phyloP scores from a whole-genome alignment of 2,329 filamentous ascomycete species.

The Septoria linicola region DNA sequence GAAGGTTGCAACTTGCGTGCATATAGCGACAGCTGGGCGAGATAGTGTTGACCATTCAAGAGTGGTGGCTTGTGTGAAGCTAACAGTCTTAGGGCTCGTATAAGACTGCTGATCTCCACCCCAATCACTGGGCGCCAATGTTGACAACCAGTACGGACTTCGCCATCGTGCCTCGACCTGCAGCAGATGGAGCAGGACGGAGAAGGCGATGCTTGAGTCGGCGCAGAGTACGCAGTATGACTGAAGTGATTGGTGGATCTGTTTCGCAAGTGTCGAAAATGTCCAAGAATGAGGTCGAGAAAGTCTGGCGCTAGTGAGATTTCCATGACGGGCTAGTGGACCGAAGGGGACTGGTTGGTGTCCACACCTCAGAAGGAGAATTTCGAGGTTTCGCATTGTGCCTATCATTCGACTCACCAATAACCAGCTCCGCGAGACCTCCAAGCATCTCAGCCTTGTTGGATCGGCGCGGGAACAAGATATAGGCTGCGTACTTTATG shows the following conservation, averaged over 20 bases:
- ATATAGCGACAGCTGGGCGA: slow-evolving; percentile 4
- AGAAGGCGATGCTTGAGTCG: slow-evolving; percentile 7
- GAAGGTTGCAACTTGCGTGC: slow-evolving; percentile 10
- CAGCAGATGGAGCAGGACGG: neutral
- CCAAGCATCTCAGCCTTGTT: too few species aligned
- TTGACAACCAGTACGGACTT: slow-evolving; percentile 1
- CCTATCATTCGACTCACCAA: neutral
- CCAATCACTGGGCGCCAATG: slow-evolving; percentile 10
- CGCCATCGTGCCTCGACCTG: slow-evolving; percentile 8
- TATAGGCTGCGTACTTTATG: too few species aligned
- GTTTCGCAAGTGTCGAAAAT: neutral
- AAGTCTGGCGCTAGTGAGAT: slow-evolving; percentile 3
- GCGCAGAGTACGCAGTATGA: neutral
- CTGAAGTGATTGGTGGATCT: neutral
- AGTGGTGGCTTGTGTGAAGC: slow-evolving; percentile 4
- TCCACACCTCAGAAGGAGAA: neutral
- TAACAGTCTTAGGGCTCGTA: slow-evolving; percentile 8
- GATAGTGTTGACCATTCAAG: neutral
- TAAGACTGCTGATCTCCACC: slow-evolving; percentile 9
- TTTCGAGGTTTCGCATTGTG: neutral
- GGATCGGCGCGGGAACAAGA: too few species aligned
- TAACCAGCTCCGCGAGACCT: too few species aligned
- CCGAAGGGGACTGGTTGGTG: neutral
- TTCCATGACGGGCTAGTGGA: slow-evolving; percentile 8
- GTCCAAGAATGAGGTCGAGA: slow-evolving; percentile 1